These are phyloP conservation scores for Bretschneidera sinensis DNA, from an alignment of 345 rosid genomes.

Conservation along the genomic window DNA sequence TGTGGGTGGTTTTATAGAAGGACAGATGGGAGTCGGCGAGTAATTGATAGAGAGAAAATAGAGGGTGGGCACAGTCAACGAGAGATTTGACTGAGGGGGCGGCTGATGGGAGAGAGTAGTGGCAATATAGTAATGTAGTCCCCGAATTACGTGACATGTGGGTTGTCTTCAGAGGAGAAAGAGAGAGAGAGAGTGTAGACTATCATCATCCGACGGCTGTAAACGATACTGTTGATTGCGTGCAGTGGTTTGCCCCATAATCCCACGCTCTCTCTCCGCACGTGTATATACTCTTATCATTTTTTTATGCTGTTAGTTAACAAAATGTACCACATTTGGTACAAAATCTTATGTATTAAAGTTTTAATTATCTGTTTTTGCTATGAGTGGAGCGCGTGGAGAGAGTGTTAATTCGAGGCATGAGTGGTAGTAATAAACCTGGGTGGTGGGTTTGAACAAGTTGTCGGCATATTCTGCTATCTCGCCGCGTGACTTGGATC, in stretches of 20 bases:
- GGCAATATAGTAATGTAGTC: slow-evolving; percentile 14
- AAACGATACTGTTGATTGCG: slow-evolving; percentile 10
- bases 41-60: slow-evolving; percentile 3
- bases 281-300: slow-evolving; percentile 1
- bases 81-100: slow-evolving; percentile 35
- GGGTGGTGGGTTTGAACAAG: slow-evolving; percentile 19
- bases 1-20: slow-evolving; percentile 26
- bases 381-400: slow-evolving; percentile 12
- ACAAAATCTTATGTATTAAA: too few relatives aligned
- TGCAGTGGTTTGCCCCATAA: neutral
- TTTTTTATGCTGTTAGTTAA: too few relatives aligned
- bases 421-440: neutral
- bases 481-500: slow-evolving; percentile 37
- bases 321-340: too few relatives aligned
- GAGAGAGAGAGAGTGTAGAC: slow-evolving; percentile 16
- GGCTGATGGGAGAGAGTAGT: slow-evolving; percentile 17
- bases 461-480: slow-evolving; percentile 34
- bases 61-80: slow-evolving; percentile 25
- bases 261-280: slow-evolving; percentile 9
- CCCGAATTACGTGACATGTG: slow-evolving; percentile 29
- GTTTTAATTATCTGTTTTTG: too few relatives aligned
- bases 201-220: slow-evolving; percentile 30
- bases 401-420: neutral
- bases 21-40: slow-evolving; percentile 13
- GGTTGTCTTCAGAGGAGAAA: slow-evolving; percentile 20